Evolutionary conservation across 2,329 filamentous ascomycete species (phyloP), one percentile per base, ranked within the genome.

Genomic region (Chaetothyriales sp.): DNA sequence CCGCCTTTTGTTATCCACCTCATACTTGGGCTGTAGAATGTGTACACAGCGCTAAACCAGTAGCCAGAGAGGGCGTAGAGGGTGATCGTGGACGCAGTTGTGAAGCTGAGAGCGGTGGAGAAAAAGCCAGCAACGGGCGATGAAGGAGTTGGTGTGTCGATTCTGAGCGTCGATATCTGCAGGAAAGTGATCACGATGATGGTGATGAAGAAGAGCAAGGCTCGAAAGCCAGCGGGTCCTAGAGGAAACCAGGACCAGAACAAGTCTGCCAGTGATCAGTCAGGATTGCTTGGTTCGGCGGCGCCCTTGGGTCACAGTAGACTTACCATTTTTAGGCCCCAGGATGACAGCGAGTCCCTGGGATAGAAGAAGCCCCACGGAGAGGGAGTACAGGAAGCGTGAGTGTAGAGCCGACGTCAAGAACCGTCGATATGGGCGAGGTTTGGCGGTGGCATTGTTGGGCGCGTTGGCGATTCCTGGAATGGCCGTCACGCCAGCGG

Each of bases 191-290:
- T 76, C 51, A 80, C 72, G 53, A 95, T 77, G 53, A 79, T 80
- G 59, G 82, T 83, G 55, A 84, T 70, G 69, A 89, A 90, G 56
- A 95, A 77, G 55, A 87, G 74, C 15, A 82, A 64, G 5, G 86
- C 78, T 59, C 88, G 83, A 50, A 93, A 66, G 53, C 86, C 87
- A 44, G 83, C 79, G 50, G 75, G 74, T 48, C 87, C 85, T 42
- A 95, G 61, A 20, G 88, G 88, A 58, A 94, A 87, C 84, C 86
- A 90, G 60, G 81, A 73, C 88, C 87, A 95, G 54, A 95, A 70
- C 26, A 54, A 42, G 48, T 80, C 86, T 90, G 59, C 8, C 12
- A 42, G 39, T 39, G 2, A 39, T 50, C 32, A 43, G 26, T 42
- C 19, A 39, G 19, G 2, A 45, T n/a, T n/a, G n/a, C 6, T 1